Conservation (phyloP, 164 flowering plant genomes). For the Piper longum region DNA sequence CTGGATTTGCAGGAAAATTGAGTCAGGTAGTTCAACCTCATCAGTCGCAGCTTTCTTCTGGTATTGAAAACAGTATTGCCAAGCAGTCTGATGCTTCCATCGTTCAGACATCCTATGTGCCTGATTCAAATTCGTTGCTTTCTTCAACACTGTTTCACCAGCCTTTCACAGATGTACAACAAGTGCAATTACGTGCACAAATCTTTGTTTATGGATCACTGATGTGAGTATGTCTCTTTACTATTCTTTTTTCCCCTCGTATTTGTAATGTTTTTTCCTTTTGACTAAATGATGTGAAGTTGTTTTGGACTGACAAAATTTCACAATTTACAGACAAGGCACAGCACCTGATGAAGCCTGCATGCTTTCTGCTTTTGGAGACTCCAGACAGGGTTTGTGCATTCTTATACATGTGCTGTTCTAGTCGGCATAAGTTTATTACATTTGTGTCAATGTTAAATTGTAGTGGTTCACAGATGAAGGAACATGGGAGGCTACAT, state of each 20-base stretch:
- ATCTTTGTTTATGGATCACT: slow-evolving; percentile 97
- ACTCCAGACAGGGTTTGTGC: slow-evolving; percentile 33
- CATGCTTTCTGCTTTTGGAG: slow-evolving; percentile 90
- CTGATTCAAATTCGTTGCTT: slow-evolving; percentile 53
- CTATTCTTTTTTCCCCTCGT: neutral
- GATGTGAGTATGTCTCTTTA: slow-evolving; percentile 47
- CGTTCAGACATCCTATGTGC: slow-evolving; percentile 35
- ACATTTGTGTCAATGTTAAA: neutral
- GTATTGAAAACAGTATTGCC: slow-evolving; percentile 17
- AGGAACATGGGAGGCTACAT: slow-evolving; percentile 70
- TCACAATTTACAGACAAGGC: slow-evolving; percentile 48
- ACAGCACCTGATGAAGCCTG: slow-evolving; percentile 78
- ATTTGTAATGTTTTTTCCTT: neutral
- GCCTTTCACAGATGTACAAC: slow-evolving; percentile 63
- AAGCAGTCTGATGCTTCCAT: slow-evolving; percentile 25
- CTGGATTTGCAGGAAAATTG: slow-evolving; percentile 13
- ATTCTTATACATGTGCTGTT: neutral
- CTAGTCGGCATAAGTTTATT: neutral
- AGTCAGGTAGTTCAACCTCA: slow-evolving; percentile 23
- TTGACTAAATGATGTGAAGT: neutral
- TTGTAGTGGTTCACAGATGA: slow-evolving; percentile 35
- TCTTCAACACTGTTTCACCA: slow-evolving; percentile 42
- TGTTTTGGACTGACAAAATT: slow-evolving; percentile 11
- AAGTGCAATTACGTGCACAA: slow-evolving; percentile 99
- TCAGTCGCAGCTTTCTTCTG: slow-evolving; percentile 20